phyloP scores from a whole-genome alignment of 345 rosid species.

The Lepidium africanum region DNA sequence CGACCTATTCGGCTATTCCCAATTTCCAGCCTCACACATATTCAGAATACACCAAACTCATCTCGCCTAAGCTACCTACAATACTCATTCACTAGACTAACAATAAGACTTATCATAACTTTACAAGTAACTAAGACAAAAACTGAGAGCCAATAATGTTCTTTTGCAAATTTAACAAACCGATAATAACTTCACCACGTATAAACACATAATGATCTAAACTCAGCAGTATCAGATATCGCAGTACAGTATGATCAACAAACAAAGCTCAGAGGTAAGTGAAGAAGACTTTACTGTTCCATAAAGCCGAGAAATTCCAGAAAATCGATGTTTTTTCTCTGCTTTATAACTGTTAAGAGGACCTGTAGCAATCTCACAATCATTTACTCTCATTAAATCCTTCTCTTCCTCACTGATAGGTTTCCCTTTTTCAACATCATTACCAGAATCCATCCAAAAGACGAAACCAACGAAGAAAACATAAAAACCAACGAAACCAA shows the following conservation, averaged over 20 bases:
- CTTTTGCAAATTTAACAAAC: background rate
- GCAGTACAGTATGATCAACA: background rate
- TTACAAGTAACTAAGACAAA: background rate
- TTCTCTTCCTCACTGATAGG: conserved; percentile 18
- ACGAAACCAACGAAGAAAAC: conserved; percentile 82
- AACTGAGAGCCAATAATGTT: background rate
- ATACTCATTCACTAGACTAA: background rate
- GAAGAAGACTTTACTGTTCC: conserved; percentile 35
- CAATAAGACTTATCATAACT: background rate
- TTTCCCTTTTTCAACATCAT: conserved; percentile 8
- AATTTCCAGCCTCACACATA: background rate
- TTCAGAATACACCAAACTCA: background rate
- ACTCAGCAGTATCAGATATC: background rate
- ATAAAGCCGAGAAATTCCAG: conserved; percentile 27
- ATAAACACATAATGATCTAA: background rate
- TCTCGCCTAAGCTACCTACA: background rate
- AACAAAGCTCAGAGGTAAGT: background rate
- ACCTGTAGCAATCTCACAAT: conserved; percentile 39
- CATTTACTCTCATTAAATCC: conserved; percentile 24
- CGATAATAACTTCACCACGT: background rate
- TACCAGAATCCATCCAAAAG: conserved; percentile 88
- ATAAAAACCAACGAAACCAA: conserved; percentile 79
- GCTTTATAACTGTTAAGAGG: conserved; percentile 23
- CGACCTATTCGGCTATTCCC: background rate
- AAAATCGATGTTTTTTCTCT: conserved; percentile 26